Percentiles rank a stretch among this genome's conserved stretches.
phyloP scores from a whole-genome alignment of 352 stramenopile genomes.

The Peronospora farinosa region DNA sequence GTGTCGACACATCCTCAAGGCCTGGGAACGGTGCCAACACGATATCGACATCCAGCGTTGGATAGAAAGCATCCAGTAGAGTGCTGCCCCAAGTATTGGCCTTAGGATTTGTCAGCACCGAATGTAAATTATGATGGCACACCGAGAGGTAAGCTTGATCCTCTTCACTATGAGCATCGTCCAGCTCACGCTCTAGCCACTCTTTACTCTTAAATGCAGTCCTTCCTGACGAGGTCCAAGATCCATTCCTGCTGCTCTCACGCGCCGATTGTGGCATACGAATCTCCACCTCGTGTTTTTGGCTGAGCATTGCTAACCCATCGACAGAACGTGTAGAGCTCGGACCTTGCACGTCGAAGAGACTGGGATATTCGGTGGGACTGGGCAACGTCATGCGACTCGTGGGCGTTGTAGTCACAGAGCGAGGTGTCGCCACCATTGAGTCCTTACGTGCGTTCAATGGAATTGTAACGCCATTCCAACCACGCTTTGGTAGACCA shows the following conservation, averaged over 20 bases:
- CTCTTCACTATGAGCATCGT: conserved; percentile 45
- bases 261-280: conserved; percentile 33
- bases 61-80: conserved; percentile 70
- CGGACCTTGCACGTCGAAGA: conserved; percentile 56
- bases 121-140: conserved; percentile 81
- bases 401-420: conserved; percentile 28
- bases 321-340: conserved; percentile 38
- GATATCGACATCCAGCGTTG: conserved; percentile 61
- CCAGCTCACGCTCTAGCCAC: conserved; percentile 11
- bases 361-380: conserved; percentile 59
- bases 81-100: conserved; percentile 59
- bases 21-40: conserved; percentile 58
- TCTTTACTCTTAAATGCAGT: conserved; percentile 13
- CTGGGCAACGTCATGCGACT: conserved; percentile 37
- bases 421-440: conserved; percentile 41
- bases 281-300: conserved; percentile 15
- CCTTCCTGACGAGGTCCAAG: conserved; percentile 27
- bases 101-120: conserved; percentile 77
- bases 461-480: conserved; percentile 56
- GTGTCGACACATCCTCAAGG: conserved; percentile 45
- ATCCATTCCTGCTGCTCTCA: conserved; percentile 34
- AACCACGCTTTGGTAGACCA: conserved; percentile 59
- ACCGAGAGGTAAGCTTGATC: conserved; percentile 59
- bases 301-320: conserved; percentile 10
- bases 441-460: conserved; percentile 60